Base-by-base conservation (phyloP, 108 stramenopile species). In the Stephanodiscus minutulus region DNA sequence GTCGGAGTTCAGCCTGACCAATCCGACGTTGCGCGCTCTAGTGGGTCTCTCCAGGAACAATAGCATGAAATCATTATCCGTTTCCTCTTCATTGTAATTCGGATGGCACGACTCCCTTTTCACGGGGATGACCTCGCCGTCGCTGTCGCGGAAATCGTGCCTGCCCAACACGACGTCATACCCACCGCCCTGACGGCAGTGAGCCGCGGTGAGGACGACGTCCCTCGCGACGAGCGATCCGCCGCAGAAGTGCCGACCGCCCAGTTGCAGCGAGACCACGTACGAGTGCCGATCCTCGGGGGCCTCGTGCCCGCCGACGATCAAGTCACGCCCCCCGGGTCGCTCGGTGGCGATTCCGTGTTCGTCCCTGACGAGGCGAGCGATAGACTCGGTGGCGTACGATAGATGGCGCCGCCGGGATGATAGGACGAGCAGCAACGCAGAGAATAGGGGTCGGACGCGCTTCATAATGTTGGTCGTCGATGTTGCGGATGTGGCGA, bases 11-110 rank as follows among this genome's bases (percentile, higher is more conserved):
- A 76, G 11, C 17, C 56, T 41, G 29, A 62, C 54, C 0, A 69
- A 39, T 1, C 29, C 18, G 1, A 62, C 54, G 7, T 64, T 31
- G 31, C 31, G 31, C 15, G 35, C 61, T 3, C 5, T 54, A 5
- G 43, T 47, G 21, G 55, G 56, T 0, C 65, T 57, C 31, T 65
- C 28, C 20, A 74, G 36, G 36, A 66, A 61, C 18, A 74, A 50
- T 20, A 76, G 31, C 33, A 53, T 69, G 39, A 68, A 76, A 55
- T 76, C 72, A 15, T 47, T 58, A 24, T 64, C 53, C 28, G 72
- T 64, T 1, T 33, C 41, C 18, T 12, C 20, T 1, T 70, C 59
- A 21, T 70, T 20, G 28, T 70, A 70, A 3, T 49, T 49, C 3
- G 58, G 59, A 27, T 70, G 70, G 2, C 24, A 17, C 11, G 61